Conservation (phyloP, 352 stramenopile species). For the Phytophthora kernoviae region DNA sequence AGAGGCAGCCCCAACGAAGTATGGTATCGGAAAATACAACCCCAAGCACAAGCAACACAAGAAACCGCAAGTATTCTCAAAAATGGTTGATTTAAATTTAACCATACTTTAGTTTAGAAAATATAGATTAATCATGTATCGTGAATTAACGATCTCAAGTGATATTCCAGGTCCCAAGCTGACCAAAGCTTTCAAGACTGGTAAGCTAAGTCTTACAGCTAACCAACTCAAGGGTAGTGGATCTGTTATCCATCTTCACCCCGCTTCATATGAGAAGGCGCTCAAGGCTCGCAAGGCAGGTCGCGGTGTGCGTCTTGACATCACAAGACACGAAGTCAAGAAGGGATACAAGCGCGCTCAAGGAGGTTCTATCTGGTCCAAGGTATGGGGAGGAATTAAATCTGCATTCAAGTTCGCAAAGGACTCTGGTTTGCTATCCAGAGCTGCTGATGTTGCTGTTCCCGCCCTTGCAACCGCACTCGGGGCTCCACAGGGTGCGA, state of each 20-base stretch:
- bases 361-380: not conserved
- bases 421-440: slow-evolving; percentile 8
- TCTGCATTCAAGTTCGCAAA: slow-evolving; percentile 19
- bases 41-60: not conserved
- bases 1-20: slow-evolving; percentile 1
- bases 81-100: not conserved
- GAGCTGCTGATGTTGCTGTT: slow-evolving; percentile 6
- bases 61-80: slow-evolving; percentile 6
- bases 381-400: slow-evolving; percentile 24
- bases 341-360: not conserved
- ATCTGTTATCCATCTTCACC: slow-evolving; percentile 11
- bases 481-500: slow-evolving; percentile 4
- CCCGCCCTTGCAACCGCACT: slow-evolving; percentile 8
- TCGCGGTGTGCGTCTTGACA: not conserved
- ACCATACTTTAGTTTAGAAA: not conserved
- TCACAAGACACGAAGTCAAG: slow-evolving; percentile 1
- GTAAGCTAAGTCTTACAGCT: too few species aligned
- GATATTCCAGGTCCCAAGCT: too few species aligned
- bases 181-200: too few species aligned
- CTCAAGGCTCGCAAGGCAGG: not conserved
- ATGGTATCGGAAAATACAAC: slow-evolving; percentile 11
- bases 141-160: too few species aligned
- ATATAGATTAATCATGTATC: too few species aligned
- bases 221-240: slow-evolving; percentile 1
- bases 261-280: slow-evolving; percentile 9